These are phyloP conservation scores for Colletotrichum acutatum DNA, from an alignment of 2,329 filamentous ascomycete species.

Conservation along the genomic window DNA sequence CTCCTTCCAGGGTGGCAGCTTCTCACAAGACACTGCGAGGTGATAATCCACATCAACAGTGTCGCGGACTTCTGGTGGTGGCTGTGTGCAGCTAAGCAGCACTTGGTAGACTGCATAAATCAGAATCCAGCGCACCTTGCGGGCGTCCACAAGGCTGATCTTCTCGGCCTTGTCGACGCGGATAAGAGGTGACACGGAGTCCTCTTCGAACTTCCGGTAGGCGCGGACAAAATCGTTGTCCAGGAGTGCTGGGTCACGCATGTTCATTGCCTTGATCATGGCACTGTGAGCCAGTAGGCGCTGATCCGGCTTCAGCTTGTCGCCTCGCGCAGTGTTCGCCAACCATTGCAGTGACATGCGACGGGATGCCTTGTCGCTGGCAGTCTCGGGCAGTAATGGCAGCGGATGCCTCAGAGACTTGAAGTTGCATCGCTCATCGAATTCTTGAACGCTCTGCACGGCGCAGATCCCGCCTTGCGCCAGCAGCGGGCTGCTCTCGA, in stretches of 20 bases:
- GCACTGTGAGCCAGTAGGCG: slow-evolving; percentile 64
- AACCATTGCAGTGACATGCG: slow-evolving; percentile 53
- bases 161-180: slow-evolving; percentile 68
- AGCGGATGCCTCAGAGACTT: slow-evolving; percentile 71
- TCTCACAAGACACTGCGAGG: slow-evolving; percentile 54
- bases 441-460: slow-evolving; percentile 73
- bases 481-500: slow-evolving; percentile 61
- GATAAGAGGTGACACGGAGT: slow-evolving; percentile 58
- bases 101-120: slow-evolving; percentile 80
- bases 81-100: slow-evolving; percentile 71
- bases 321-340: slow-evolving; percentile 40
- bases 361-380: slow-evolving; percentile 43
- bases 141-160: slow-evolving; percentile 71
- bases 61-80: slow-evolving; percentile 71
- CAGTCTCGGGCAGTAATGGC: slow-evolving; percentile 70
- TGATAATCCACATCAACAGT: slow-evolving; percentile 67
- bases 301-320: slow-evolving; percentile 58
- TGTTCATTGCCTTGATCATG: slow-evolving; percentile 62
- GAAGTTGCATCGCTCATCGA: slow-evolving; percentile 72
- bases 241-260: slow-evolving; percentile 47
- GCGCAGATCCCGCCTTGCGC: slow-evolving; percentile 77
- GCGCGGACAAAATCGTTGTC: slow-evolving; percentile 71
- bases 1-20: slow-evolving; percentile 59
- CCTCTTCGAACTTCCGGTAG: slow-evolving; percentile 77
- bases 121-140: slow-evolving; percentile 83